Conservation (phyloP, 2,329 filamentous ascomycete species). For the Ceratocystiopsis sp. region DNA sequence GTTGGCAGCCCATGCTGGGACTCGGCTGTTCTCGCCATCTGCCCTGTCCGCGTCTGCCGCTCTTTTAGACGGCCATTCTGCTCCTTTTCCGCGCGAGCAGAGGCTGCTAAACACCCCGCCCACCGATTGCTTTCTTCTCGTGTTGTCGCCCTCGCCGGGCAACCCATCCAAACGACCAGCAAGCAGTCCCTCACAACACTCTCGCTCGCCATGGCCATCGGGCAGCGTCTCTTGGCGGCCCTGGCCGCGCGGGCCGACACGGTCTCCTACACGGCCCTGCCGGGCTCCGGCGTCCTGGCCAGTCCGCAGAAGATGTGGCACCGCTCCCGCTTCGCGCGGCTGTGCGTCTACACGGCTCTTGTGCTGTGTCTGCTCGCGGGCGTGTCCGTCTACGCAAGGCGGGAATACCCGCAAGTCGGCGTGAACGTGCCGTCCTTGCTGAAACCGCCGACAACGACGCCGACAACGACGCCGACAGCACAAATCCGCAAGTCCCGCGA, state of each 20-base stretch:
- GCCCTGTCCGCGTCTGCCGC: no score
- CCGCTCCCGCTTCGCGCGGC: conserved; percentile 1
- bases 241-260: no score
- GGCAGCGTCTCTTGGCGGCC: no score
- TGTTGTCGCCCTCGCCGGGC: no score
- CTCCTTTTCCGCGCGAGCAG: no score
- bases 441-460: background rate
- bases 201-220: background rate
- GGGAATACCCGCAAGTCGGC: background rate
- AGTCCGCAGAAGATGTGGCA: background rate
- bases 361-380: background rate
- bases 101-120: no score
- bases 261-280: background rate
- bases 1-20: no score
- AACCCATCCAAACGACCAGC: no score
- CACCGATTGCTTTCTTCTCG: no score
- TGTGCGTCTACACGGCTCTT: background rate
- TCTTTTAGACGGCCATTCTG: no score
- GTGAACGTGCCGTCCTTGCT: background rate
- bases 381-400: background rate
- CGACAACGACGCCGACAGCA: no score
- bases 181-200: background rate
- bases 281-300: background rate
- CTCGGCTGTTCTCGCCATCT: no score
- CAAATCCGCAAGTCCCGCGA: background rate